Percentiles rank a stretch among this genome's conserved stretches.
These are phyloP conservation scores for Paxillus rubicundulus DNA, from an alignment of 768 basidiomycete genomes.

Conservation along the genomic window DNA sequence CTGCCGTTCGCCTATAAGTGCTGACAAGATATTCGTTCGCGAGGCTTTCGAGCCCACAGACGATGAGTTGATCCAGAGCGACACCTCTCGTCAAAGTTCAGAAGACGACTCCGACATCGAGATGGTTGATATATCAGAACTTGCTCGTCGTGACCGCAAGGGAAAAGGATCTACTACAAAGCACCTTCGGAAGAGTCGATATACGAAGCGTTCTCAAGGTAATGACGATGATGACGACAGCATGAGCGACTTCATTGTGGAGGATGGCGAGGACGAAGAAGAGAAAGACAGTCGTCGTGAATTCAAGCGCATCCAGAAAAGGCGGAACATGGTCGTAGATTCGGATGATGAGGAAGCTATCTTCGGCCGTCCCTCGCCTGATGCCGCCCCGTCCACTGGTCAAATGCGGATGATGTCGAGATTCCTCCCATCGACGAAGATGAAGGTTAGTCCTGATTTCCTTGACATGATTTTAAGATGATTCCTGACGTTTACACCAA, in stretches of 20 bases:
- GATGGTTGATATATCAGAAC: constrained; percentile 27
- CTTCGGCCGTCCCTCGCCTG: constrained; percentile 34
- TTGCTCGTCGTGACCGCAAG: constrained; percentile 5
- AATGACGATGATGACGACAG: constrained; percentile 43
- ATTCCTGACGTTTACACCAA: not conserved
- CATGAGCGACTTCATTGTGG: constrained; percentile 52
- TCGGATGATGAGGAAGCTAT: constrained; percentile 47
- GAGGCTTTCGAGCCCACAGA: constrained; percentile 61
- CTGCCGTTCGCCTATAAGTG: constrained; percentile 53
- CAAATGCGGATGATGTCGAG: constrained; percentile 47
- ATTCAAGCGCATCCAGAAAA: constrained; percentile 40
- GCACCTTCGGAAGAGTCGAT: constrained; percentile 17
- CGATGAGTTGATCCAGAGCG: constrained; percentile 32
- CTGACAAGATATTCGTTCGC: constrained; percentile 50
- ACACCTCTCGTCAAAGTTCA: constrained; percentile 10
- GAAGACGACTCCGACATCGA: constrained; percentile 33
- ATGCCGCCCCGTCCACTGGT: constrained; percentile 29
- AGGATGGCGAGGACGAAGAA: constrained; percentile 53
- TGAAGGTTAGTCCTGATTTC: constrained; percentile 48
- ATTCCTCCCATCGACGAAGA: constrained; percentile 71
- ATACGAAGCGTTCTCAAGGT: constrained; percentile 20
- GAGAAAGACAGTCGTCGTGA: constrained; percentile 42
- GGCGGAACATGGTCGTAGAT: constrained; percentile 40
- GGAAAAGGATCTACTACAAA: constrained; percentile 29
- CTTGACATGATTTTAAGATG: not conserved